Base-by-base conservation (phyloP, 2,329 filamentous ascomycete genomes). In the Trematosphaeria pertusa region DNA sequence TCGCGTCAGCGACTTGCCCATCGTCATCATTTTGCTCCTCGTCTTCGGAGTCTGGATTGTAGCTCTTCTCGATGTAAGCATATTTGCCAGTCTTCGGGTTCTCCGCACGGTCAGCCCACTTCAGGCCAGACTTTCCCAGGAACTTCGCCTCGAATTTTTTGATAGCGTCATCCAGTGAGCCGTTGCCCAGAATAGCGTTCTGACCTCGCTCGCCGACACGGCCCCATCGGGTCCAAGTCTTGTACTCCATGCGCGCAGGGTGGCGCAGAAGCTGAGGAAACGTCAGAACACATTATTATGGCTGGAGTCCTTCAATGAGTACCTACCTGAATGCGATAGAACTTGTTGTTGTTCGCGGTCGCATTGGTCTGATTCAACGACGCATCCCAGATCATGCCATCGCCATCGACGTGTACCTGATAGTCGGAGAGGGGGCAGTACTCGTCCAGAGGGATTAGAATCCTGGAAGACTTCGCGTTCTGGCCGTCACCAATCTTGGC, bases 211-310 rank as follows among this genome's bases (percentile, higher is more conserved):
- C 81, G 3, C 81, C 81, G 4, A 95, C 89, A 17, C 91, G 83
- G 17, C 91, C 91, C 89, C 88, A 95, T 46, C 89, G 81, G 2
- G 87, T 90, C 87, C 88, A 93, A 0, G 83, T 85, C 33, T 77
- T 74, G 66, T 78, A 88, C 7, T 63, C 49, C 12, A 46, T 38
- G 20, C 57, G 54, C 32, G 46, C 50, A 8, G 71, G 51, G 3
- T 72, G 62, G 35, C 37, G 17, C 59, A 56, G 28, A 74, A 72
- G 14, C 73, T 71, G 18, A 19, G n/a, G n/a, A n/a, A n/a, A n/a
- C n/a, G n/a, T n/a, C n/a, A n/a, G n/a, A n/a, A n/a, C n/a, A n/a
- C n/a, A n/a, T n/a, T n/a, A n/a, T n/a, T n/a, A n/a, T n/a, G n/a
- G n/a, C n/a, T n/a, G n/a, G n/a, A n/a, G n/a, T n/a, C n/a, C n/a